Base-by-base conservation (phyloP, 176 grass and related monocot species). In the Melocanna baccifera region DNA sequence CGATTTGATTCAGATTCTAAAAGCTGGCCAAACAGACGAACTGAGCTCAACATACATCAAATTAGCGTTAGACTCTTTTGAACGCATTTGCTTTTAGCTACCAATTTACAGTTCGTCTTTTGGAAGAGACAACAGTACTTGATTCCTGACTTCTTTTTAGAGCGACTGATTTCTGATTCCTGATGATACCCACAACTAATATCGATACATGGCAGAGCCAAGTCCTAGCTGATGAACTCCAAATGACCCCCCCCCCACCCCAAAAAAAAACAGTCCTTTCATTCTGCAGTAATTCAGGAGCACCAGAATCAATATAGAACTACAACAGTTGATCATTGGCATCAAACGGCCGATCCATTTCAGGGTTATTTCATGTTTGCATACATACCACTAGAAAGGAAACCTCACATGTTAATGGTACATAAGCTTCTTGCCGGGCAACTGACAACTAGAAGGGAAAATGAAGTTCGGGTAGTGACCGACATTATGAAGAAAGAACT, bases 371-470 rank as follows among this genome's bases (percentile, higher is more conserved):
- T 66, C 36, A 71, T 16, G 88, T 76, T 70, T 72, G 37, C 48
- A 66, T 66, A 73, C 66, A 79, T 28, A 9, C 26, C 20, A 73
- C 59, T 30, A 83, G 29, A 79, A 67, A 45, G 28, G 51, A 66
- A 83, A 83, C 36, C 46, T 61, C 62, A 76, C 77, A 72, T 77
- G 81, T 87, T 82, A 89, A 85, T 77, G 57, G 12, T 53, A 78
- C 57, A 91, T 61, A 69, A 85, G 76, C 45, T 75, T 79, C 73
- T 74, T 67, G 20, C 42, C 37, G 6, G 28, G 39, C 28, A 63
- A 57, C 43, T 84, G 47, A 87, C 36, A 80, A 76, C 73, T 62
- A 81, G 57, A 76, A 45, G 22, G 26, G 75, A 47, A 75, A 82
- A 37, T 51, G 20, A 79, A 82, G 57, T 61, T 48, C 68, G 80